Conservation (phyloP, 1,139 yeast genomes). For the Nakaseomyces nivariensis region DNA sequence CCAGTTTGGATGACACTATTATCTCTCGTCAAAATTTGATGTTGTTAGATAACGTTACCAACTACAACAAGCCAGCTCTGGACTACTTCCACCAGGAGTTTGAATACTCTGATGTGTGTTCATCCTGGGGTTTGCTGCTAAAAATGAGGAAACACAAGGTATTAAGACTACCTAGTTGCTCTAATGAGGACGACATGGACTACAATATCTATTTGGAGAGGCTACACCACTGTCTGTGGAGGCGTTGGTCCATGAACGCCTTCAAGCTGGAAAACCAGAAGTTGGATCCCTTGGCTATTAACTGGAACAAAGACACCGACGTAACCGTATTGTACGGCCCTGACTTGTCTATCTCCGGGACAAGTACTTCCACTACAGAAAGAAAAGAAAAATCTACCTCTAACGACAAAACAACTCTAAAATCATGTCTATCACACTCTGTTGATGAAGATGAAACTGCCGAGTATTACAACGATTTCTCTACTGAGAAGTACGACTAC, state of each 20-base stretch:
- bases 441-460: constrained; percentile 2
- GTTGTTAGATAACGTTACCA: constrained; percentile 27
- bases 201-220: constrained; percentile 24
- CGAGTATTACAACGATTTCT: background rate
- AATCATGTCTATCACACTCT: background rate
- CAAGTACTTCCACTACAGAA: background rate
- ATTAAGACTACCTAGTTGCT: constrained; percentile 26
- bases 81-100: constrained; percentile 25
- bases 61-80: constrained; percentile 22
- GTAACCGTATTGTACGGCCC: constrained; percentile 29
- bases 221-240: constrained; percentile 27
- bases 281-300: constrained; percentile 22
- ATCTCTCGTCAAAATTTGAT: constrained; percentile 23
- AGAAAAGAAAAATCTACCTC: background rate
- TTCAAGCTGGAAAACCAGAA: constrained; percentile 11
- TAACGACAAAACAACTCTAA: background rate
- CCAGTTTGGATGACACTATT: constrained; percentile 23
- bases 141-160: constrained; percentile 25
- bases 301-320: constrained; percentile 29
- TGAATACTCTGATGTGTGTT: constrained; percentile 13
- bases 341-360: constrained; percentile 11
- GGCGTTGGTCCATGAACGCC: constrained; percentile 25
- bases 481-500: background rate
- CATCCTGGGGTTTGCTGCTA: constrained; percentile 20
- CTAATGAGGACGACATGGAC: constrained; percentile 23